A percentile compares a stretch with the other conserved stretches of the same genome.
These are phyloP conservation scores for Ricinus communis DNA, from an alignment of 345 rosid genomes.

Conservation along the genomic window DNA sequence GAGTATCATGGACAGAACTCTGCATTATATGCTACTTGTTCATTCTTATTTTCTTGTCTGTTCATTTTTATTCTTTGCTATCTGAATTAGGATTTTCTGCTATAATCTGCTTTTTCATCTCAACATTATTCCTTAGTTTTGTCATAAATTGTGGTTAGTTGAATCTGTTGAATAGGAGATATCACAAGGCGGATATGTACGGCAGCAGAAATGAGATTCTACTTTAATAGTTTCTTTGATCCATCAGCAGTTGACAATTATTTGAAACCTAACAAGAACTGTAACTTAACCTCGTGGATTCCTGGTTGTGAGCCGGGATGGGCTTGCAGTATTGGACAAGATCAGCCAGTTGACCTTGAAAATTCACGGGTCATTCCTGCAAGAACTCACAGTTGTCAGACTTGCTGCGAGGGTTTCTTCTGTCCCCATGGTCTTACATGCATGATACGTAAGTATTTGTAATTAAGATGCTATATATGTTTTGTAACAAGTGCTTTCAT, in stretches of 20 bases:
- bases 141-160: background rate
- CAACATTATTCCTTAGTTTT: background rate
- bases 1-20: background rate
- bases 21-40: background rate
- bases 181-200: slow-evolving; percentile 57
- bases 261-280: slow-evolving; percentile 67
- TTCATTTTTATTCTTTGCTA: background rate
- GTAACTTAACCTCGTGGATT: slow-evolving; percentile 81
- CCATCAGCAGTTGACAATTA: slow-evolving; percentile 29
- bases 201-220: slow-evolving; percentile 75
- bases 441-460: slow-evolving; percentile 82
- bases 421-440: slow-evolving; percentile 90
- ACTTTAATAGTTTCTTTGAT: slow-evolving; percentile 53
- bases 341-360: slow-evolving; percentile 47
- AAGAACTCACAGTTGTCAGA: slow-evolving; percentile 58
- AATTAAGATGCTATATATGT: slow-evolving; percentile 9
- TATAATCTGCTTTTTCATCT: background rate
- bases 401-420: slow-evolving; percentile 92
- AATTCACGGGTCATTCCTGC: slow-evolving; percentile 57
- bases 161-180: slow-evolving; percentile 48
- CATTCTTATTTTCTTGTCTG: background rate
- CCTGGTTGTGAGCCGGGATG: slow-evolving; percentile 98
- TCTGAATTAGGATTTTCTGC: background rate
- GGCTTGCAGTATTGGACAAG: slow-evolving; percentile 63
- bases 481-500: slow-evolving; percentile 7